A percentile compares a stretch with the other conserved stretches of the same genome.
Conservation (phyloP, 2,329 filamentous ascomycete species). For the Metarhizium album region DNA sequence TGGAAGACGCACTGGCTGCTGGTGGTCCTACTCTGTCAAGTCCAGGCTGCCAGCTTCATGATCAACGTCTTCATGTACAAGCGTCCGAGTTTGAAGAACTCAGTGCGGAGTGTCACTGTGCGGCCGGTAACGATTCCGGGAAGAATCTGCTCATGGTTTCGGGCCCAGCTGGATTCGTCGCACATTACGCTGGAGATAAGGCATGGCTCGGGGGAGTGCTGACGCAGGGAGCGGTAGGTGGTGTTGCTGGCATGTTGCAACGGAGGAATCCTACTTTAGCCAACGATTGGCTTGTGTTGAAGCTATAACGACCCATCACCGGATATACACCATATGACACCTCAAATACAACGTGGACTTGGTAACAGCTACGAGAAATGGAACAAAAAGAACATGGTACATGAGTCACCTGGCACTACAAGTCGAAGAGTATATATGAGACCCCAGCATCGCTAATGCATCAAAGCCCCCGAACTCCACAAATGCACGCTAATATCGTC, state of each 20-base stretch:
- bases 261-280: constrained; percentile 27
- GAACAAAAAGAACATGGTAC: not conserved
- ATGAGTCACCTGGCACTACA: not conserved
- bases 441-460: constrained; percentile 8
- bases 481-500: constrained; percentile 8
- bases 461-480: not conserved
- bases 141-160: constrained; percentile 71
- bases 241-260: constrained; percentile 52
- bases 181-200: constrained; percentile 69
- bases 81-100: constrained; percentile 21
- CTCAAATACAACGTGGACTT: not conserved
- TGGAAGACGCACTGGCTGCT: constrained; percentile 26
- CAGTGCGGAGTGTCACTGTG: constrained; percentile 16
- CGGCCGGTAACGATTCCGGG: constrained; percentile 21
- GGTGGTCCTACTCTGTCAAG: not conserved
- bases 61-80: constrained; percentile 18
- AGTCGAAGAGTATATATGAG: not conserved
- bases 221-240: constrained; percentile 62
- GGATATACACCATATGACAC: too few species aligned
- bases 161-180: constrained; percentile 83
- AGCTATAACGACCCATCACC: constrained; percentile 26
- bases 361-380: not conserved
- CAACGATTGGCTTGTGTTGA: constrained; percentile 41
- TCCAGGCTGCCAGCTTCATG: constrained; percentile 18
- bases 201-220: constrained; percentile 62